Evolutionary conservation across 2,329 filamentous ascomycete species (phyloP).

Genomic region (Colletotrichum sp.): DNA sequence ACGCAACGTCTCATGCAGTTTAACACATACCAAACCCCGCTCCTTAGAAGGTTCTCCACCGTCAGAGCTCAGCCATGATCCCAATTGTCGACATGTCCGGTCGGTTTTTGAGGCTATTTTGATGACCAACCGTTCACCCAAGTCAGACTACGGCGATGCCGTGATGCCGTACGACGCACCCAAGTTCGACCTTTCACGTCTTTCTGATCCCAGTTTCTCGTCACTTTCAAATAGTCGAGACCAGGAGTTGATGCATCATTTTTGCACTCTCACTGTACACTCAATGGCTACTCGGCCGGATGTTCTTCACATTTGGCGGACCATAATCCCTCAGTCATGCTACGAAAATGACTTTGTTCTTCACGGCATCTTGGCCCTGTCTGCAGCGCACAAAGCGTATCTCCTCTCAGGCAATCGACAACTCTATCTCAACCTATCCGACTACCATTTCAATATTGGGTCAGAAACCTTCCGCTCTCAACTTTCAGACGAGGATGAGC

Average conservation of each 20-base stretch:
- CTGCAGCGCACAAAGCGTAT: neutral
- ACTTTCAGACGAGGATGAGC: neutral
- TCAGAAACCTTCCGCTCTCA: neutral
- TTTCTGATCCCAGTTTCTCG: neutral
- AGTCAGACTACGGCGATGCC: neutral
- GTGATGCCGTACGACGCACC: neutral
- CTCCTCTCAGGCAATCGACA: neutral
- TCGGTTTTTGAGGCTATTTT: neutral
- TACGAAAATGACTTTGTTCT: neutral
- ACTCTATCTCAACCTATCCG: neutral
- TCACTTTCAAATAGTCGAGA: neutral
- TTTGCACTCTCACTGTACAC: neutral
- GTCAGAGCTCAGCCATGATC: neutral
- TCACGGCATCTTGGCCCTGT: neutral
- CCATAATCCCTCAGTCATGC: neutral
- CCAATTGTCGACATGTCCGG: neutral
- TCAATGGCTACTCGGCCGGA: neutral
- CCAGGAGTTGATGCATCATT: neutral
- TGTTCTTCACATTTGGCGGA: neutral
- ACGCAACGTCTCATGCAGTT: neutral
- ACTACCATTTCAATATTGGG: neutral
- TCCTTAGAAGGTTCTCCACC: neutral
- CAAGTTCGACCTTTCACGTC: neutral
- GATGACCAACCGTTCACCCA: fast-evolving
- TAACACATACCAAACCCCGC: neutral